Percentiles rank a stretch among this genome's conserved stretches.
These are phyloP conservation scores for Apiospora hydei DNA, from an alignment of 2,329 filamentous ascomycete species.

Conservation along the genomic window DNA sequence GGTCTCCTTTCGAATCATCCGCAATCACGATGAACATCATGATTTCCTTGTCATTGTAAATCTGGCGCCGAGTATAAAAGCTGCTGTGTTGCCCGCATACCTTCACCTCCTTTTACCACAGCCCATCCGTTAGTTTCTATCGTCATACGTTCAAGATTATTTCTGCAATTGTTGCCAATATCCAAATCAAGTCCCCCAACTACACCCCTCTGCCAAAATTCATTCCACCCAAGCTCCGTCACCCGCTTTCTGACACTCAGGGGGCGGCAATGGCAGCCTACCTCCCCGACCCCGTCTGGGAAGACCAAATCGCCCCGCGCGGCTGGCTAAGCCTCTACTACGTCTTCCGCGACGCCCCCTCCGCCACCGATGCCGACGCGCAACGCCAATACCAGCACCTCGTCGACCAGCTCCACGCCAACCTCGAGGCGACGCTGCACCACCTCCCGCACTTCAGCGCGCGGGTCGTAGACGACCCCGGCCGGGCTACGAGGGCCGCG, in stretches of 20 bases:
- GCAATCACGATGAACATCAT: not conserved
- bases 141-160: not conserved
- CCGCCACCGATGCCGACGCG: not conserved
- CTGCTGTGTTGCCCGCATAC: not conserved
- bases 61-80: not conserved
- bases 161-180: not conserved
- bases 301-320: not conserved
- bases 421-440: not conserved
- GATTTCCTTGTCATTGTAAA: not conserved
- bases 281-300: not conserved
- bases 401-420: not conserved
- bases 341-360: not conserved
- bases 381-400: not conserved
- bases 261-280: not conserved
- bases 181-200: not conserved
- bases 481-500: not conserved
- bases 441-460: not conserved
- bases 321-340: not conserved
- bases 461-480: not conserved
- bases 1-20: not conserved
- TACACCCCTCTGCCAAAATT: not conserved
- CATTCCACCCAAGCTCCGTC: not conserved
- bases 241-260: not conserved
- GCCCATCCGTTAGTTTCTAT: not conserved
- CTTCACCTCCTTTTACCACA: not conserved